phyloP scores from a whole-genome alignment of 169 alveolate genomes.

The Blepharisma undulans region DNA sequence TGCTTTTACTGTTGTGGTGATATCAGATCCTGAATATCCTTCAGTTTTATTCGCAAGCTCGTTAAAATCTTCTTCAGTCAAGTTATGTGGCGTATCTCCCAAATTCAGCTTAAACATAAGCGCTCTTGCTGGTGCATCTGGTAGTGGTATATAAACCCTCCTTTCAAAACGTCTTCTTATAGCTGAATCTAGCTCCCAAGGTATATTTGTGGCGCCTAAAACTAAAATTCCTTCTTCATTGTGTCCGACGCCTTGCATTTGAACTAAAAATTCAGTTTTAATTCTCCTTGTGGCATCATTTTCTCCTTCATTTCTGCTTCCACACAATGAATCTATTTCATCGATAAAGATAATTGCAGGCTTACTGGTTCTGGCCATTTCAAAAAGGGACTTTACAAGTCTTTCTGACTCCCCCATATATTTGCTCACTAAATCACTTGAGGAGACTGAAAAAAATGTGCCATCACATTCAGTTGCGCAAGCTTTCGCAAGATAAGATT shows the following conservation, averaged over 20 bases:
- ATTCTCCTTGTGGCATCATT: constrained; percentile 97
- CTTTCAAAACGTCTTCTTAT: constrained; percentile 97
- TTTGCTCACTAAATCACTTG: constrained; percentile 97
- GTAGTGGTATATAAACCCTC: constrained; percentile 98
- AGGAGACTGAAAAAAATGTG: constrained; percentile 94
- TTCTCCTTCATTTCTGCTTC: constrained; percentile 93
- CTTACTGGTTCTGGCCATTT: constrained; percentile 94
- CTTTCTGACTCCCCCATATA: constrained; percentile 99
- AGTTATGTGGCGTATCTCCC: constrained; percentile 80
- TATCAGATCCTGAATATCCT: constrained; percentile 93
- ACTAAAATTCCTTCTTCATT: constrained; percentile 89
- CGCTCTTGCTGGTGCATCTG: constrained; percentile 93
- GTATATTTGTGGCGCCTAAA: constrained; percentile 92
- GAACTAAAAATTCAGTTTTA: constrained; percentile 98
- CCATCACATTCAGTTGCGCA: constrained; percentile 98
- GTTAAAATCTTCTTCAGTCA: constrained; percentile 67
- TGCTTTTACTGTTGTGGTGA: constrained; percentile 87
- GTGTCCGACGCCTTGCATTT: constrained; percentile 95
- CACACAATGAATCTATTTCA: constrained; percentile 97
- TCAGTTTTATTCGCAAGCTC: constrained; percentile 76
- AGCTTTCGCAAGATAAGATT: constrained; percentile 99
- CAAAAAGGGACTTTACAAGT: constrained; percentile 91
- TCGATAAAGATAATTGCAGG: constrained; percentile 98
- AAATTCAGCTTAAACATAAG: constrained; percentile 74
- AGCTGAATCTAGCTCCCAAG: constrained; percentile 99